Conservation (phyloP, 2,329 filamentous ascomycete species). For the Claviceps humidiphila region DNA sequence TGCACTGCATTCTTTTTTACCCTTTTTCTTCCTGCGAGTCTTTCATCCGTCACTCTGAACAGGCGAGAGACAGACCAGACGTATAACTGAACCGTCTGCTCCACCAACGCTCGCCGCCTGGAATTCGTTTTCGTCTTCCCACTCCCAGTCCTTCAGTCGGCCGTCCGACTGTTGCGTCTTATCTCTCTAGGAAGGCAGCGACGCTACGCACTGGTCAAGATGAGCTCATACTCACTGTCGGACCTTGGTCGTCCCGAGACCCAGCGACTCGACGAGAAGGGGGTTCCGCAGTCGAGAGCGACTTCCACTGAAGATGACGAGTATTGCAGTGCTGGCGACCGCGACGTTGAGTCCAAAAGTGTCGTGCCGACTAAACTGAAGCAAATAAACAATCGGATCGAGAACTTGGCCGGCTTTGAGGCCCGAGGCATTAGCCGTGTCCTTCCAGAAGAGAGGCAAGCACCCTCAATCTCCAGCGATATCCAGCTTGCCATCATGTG, state of each 20-base stretch:
- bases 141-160: too few relatives aligned
- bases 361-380: constrained; percentile 2
- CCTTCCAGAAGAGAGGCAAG: constrained; percentile 21
- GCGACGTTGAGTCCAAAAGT: not conserved
- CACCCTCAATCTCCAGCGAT: constrained; percentile 19
- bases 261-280: constrained; percentile 1
- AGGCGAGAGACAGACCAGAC: not conserved
- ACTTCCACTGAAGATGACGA: not conserved
- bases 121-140: accelerated
- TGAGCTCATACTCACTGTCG: not conserved
- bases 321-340: not conserved
- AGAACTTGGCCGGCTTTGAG: constrained; percentile 23
- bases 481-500: constrained; percentile 27
- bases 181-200: not conserved
- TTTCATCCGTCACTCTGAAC: not conserved
- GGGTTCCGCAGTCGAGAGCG: not conserved
- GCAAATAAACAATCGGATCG: constrained; percentile 14
- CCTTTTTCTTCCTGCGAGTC: not conserved
- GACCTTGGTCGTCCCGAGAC: not conserved
- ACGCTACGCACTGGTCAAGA: not conserved
- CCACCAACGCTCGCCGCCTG: not conserved
- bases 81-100: not conserved
- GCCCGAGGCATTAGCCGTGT: constrained; percentile 27
- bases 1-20: not conserved
- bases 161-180: not conserved